Evolutionary conservation across 768 basidiomycete genomes (phyloP).

Genomic region (Xerocomus brunneocitrinus): DNA sequence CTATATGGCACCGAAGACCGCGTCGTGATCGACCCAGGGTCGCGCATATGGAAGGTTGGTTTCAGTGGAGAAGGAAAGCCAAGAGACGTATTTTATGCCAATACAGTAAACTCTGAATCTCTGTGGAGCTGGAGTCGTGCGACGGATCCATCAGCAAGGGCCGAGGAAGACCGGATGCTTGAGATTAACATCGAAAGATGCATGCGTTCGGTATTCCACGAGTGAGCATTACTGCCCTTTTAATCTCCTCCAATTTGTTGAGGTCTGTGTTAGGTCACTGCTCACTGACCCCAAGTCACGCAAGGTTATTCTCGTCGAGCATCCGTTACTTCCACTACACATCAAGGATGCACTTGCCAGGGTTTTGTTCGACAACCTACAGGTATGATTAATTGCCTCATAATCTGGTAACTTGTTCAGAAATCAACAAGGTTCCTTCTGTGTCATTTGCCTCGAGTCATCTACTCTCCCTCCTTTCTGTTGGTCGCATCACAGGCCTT

Average conservation of each 20-base stretch:
- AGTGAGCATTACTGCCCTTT: slow-evolving; percentile 47
- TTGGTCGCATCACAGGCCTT: slow-evolving; percentile 87
- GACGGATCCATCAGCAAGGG: slow-evolving; percentile 48
- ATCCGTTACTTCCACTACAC: slow-evolving; percentile 77
- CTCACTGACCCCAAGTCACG: slow-evolving; percentile 93
- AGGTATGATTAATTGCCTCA: slow-evolving; percentile 41
- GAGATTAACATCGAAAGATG: slow-evolving; percentile 64
- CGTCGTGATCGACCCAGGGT: slow-evolving; percentile 92
- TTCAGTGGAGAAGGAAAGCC: slow-evolving; percentile 95
- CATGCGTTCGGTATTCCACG: slow-evolving; percentile 75
- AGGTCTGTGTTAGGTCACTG: slow-evolving; percentile 58
- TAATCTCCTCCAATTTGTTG: slow-evolving; percentile 7
- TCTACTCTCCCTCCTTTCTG: slow-evolving; percentile 77
- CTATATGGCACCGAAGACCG: slow-evolving; percentile 96
- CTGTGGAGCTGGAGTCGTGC: slow-evolving; percentile 63
- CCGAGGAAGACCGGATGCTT: slow-evolving; percentile 71
- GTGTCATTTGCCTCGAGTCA: slow-evolving; percentile 91
- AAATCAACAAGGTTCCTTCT: slow-evolving; percentile 69
- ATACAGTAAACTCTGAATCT: slow-evolving; percentile 36
- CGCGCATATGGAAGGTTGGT: slow-evolving; percentile 93
- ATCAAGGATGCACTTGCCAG: slow-evolving; percentile 87
- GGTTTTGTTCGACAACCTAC: slow-evolving; percentile 84
- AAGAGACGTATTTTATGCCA: slow-evolving; percentile 76
- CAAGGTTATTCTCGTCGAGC: slow-evolving; percentile 90
- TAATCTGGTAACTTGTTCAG: background rate